Conservation (phyloP, 2,329 filamentous ascomycete species). For the Aspergillus pseudoglaucus region DNA sequence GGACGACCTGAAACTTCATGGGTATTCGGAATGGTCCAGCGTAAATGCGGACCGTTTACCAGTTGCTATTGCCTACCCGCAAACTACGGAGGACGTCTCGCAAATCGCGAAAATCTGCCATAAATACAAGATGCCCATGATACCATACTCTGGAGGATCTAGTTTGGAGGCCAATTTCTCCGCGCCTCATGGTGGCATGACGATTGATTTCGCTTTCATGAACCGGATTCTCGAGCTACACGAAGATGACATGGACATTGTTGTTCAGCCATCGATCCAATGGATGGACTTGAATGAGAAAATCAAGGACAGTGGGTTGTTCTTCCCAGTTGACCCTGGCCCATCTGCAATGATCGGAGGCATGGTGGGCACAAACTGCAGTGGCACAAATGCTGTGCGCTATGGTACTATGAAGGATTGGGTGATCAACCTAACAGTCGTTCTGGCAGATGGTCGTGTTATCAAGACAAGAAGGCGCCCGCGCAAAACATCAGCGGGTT, state of each 20-base stretch:
- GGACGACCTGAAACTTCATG: conserved; percentile 58
- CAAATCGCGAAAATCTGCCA: conserved; percentile 64
- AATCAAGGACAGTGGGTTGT: conserved; percentile 67
- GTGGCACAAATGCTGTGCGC: conserved; percentile 53
- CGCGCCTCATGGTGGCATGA: conserved; percentile 77
- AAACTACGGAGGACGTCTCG: conserved; percentile 58
- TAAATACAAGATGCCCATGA: conserved; percentile 74
- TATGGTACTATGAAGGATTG: conserved; percentile 74
- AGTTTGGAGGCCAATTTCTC: conserved; percentile 88
- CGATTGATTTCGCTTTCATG: conserved; percentile 86
- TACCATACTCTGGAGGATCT: conserved; percentile 78
- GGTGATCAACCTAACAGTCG: conserved; percentile 65
- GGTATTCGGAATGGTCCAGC: conserved; percentile 65
- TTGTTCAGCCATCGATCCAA: conserved; percentile 84
- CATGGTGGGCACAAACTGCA: conserved; percentile 64
- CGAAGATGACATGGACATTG: conserved; percentile 83
- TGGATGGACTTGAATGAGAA: conserved; percentile 84
- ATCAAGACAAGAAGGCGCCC: conserved; percentile 64
- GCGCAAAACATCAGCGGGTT: conserved; percentile 63
- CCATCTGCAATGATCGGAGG: conserved; percentile 54
- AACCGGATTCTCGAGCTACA: conserved; percentile 72
- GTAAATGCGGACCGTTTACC: conserved; percentile 59
- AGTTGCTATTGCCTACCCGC: conserved; percentile 60
- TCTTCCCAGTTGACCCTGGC: conserved; percentile 86
- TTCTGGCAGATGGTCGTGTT: conserved; percentile 60